Evolutionary conservation across 2,329 filamentous ascomycete species (phyloP), one percentile per base, ranked within the genome.

Genomic region (Nigrospora osmanthi): DNA sequence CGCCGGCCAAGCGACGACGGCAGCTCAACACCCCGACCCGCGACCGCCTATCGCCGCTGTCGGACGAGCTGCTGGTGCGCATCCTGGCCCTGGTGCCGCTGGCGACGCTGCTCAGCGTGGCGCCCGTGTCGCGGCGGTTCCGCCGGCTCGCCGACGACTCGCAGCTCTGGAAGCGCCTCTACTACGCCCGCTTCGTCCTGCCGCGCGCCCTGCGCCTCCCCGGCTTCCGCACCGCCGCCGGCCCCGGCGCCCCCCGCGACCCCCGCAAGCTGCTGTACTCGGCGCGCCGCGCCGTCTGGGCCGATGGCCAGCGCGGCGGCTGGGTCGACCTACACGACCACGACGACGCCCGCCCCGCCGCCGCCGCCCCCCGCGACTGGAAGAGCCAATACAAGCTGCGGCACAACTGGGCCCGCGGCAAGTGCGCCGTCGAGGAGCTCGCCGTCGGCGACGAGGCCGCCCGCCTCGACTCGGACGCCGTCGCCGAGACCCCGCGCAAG

Each of bases 131-230:
- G 2, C 80, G 69, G 44, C 87, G 86, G 47, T 85, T 95, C 58
- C 73, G 81, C 54, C 73, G 72, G 35, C 75, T 97, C 15, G 77
- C 87, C 9, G 75, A 77, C 44, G 93, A 97, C 63, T 85, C 85
- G 1, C 89, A 96, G 60, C 70, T 97, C 46, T 98, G 93, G 93
- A 93, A 91, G 62, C 76, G 78, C 13, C 79, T 89, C 41, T 98
- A 95, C 66, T 95, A 94, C 66, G 75, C 81, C 23, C 83, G 85
- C 50, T 97, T 95, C 64, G 87, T 96, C 30, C 76, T 87, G 33
- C 89, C 89, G 35, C 80, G 89, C 57, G 86, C 85, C 33, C 76
- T 85, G 53, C 80, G 85, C 47, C 81, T 91, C 45, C 85, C 87
- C 0, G 84, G 85, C 17, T 76, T 85, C 45, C 65, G 70, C 31